Base-by-base conservation (phyloP, 1,284 basidiomycete species). In the Irpex sp. region DNA sequence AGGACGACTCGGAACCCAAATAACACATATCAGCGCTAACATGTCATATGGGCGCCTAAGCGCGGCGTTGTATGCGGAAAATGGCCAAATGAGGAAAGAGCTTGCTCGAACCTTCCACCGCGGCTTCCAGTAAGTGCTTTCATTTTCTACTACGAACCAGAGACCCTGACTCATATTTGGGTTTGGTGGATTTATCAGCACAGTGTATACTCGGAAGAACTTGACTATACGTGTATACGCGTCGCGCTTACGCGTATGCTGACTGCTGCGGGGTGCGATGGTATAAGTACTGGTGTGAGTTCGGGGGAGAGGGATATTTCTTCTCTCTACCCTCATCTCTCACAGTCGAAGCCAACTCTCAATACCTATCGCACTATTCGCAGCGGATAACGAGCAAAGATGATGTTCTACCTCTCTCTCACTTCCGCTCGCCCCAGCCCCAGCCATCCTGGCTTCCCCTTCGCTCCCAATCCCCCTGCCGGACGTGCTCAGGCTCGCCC, bases 381-480 rank as follows among this genome's bases (percentile, higher is more conserved):
- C 4, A 51, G 23, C 18, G 10, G 19, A 28, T 19, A 51, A 19
- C 49, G 49, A 9, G n/a, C 39, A 5, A 51, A 10, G 49, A 54
- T 54, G 52, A 69, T 70, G 68, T 64, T 67, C 36, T 62, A 66
- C 47, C 59, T 69, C 58, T 63, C 66, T 18, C 65, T 66, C 3
- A 52, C 61, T 19, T 65, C 61, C 14, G 58, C 60, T 14, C 61
- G 64, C 37, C 62, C 55, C 47, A 62, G 23, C 4, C 23, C 2
- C 23, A 4, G 28, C 6, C 28, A 28, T 28, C 28, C 59, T 21
- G 59, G 56, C 47, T 63, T 58, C 47, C 45, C 59, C n/a, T 12
- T 61, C 12, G 28, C 19, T 33, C 39, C 28, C 28, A 33, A 45
- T 45, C 42, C 48, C 19, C 10, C 7, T 14, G n/a, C 33, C 10